phyloP scores from a whole-genome alignment of 1,284 basidiomycete genomes.

The Ganoderma lingzhi region DNA sequence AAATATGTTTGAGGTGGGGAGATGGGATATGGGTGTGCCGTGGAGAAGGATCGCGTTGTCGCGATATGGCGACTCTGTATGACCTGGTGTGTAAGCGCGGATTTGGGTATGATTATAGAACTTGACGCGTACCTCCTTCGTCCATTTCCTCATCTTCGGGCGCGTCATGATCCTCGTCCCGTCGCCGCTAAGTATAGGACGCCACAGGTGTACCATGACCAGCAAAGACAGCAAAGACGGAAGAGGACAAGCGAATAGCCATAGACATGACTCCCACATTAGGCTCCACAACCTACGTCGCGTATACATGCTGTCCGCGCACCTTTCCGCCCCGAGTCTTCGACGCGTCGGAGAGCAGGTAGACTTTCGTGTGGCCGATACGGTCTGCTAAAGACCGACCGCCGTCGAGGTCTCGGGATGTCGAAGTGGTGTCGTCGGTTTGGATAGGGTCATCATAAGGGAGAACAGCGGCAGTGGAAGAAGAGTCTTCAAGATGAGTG shows the following conservation, averaged over 20 bases:
- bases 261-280: constrained; percentile 53
- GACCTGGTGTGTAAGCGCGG: constrained; percentile 40
- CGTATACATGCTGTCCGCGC: constrained; percentile 57
- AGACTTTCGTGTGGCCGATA: constrained; percentile 72
- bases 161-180: constrained; percentile 45
- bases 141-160: constrained; percentile 49
- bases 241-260: constrained; percentile 10
- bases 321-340: constrained; percentile 69
- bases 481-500: constrained; percentile 34
- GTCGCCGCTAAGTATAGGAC: constrained; percentile 61
- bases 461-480: constrained; percentile 25
- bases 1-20: constrained; percentile 76
- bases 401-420: constrained; percentile 31
- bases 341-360: constrained; percentile 70
- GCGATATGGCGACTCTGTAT: constrained; percentile 50
- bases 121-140: constrained; percentile 39
- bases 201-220: not conserved
- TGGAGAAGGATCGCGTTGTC: constrained; percentile 74
- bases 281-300: constrained; percentile 47
- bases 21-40: constrained; percentile 73
- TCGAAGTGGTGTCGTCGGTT: constrained; percentile 44
- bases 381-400: constrained; percentile 59
- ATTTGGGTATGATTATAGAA: constrained; percentile 44
- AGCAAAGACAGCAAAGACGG: constrained; percentile 1
- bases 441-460: constrained; percentile 63